These are phyloP conservation scores for Gentiana dahurica DNA, from an alignment of 257 asterid genomes.

Conservation along the genomic window DNA sequence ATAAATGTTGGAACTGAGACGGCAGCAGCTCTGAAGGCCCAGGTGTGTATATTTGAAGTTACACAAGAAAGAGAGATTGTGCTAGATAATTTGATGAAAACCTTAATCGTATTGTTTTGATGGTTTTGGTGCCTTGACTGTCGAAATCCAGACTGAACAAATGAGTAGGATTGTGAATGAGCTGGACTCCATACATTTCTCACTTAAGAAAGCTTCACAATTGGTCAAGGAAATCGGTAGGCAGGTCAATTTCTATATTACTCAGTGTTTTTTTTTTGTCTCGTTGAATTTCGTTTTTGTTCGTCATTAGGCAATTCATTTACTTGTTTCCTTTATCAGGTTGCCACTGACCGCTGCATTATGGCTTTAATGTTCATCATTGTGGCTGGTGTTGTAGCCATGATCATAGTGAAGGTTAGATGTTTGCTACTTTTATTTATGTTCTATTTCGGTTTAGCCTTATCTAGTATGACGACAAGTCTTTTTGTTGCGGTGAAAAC, in stretches of 20 bases:
- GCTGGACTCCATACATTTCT: conserved; percentile 90
- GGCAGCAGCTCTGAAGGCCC: conserved; percentile 95
- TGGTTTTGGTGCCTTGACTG: conserved; percentile 5
- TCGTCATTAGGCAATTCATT: conserved; percentile 15
- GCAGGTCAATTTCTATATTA: conserved; percentile 74
- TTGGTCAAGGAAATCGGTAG: conserved; percentile 99
- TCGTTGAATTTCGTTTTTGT: conserved; percentile 7
- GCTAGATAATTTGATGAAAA: not conserved
- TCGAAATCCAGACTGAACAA: conserved; percentile 69
- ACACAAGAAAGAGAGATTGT: not conserved
- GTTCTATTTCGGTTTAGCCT: not conserved
- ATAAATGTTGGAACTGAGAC: conserved; percentile 90
- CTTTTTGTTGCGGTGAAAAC: not conserved
- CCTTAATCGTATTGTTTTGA: conserved; percentile 4
- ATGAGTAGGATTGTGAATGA: conserved; percentile 97
- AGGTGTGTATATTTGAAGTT: conserved; percentile 44
- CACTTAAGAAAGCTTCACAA: conserved; percentile 90
- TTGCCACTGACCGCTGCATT: conserved; percentile 97
- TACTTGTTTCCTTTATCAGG: conserved; percentile 38
- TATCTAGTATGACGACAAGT: not conserved
- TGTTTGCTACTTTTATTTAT: conserved; percentile 5
- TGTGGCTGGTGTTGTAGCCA: conserved; percentile 80
- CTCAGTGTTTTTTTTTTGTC: conserved; percentile 16
- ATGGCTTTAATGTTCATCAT: conserved; percentile 88
- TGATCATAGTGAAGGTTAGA: conserved; percentile 86